These are phyloP conservation scores for Fusarium musae DNA, from an alignment of 2,329 filamentous ascomycete genomes.

Conservation along the genomic window DNA sequence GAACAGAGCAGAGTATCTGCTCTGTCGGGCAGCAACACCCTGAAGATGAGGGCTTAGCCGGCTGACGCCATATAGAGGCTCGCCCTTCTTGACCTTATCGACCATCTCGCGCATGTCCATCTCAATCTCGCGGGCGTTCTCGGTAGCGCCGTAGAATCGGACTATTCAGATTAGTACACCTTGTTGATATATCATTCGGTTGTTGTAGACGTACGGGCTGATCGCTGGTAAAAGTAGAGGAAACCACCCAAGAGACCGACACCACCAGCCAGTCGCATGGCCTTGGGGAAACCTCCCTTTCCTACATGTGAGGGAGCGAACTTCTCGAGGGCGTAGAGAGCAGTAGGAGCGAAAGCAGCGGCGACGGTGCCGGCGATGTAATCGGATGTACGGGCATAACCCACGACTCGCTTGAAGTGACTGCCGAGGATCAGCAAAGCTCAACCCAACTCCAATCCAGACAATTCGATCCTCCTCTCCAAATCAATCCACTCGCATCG, in stretches of 20 bases:
- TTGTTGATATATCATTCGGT: not conserved
- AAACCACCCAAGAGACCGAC: conserved; percentile 83
- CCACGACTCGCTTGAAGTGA: conserved; percentile 89
- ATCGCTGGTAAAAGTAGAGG: conserved; percentile 85
- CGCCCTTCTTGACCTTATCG: conserved; percentile 89
- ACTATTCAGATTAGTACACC: conserved; percentile 61
- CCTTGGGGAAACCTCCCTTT: conserved; percentile 81
- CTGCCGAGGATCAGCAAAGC: conserved; percentile 59
- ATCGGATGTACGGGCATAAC: conserved; percentile 88
- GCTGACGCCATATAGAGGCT: conserved; percentile 88
- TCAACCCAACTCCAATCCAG: conserved; percentile 3
- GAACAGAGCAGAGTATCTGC: conserved; percentile 87
- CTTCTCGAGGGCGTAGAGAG: conserved; percentile 83
- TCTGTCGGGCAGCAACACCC: conserved; percentile 91
- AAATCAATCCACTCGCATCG: not conserved
- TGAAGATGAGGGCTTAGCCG: conserved; percentile 88
- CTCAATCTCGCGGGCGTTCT: conserved; percentile 91
- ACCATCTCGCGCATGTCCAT: conserved; percentile 99
- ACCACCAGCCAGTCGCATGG: conserved; percentile 81
- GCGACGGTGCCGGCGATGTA: conserved; percentile 77
- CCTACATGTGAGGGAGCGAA: conserved; percentile 87
- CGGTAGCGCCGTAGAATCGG: conserved; percentile 93
- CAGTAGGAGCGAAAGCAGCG: conserved; percentile 76
- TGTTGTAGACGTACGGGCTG: conserved; percentile 71
- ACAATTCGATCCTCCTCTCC: not conserved